A percentile compares a stretch with the other conserved stretches of the same genome.
phyloP scores from a whole-genome alignment of 345 rosid genomes.

The Raphanus sativus region DNA sequence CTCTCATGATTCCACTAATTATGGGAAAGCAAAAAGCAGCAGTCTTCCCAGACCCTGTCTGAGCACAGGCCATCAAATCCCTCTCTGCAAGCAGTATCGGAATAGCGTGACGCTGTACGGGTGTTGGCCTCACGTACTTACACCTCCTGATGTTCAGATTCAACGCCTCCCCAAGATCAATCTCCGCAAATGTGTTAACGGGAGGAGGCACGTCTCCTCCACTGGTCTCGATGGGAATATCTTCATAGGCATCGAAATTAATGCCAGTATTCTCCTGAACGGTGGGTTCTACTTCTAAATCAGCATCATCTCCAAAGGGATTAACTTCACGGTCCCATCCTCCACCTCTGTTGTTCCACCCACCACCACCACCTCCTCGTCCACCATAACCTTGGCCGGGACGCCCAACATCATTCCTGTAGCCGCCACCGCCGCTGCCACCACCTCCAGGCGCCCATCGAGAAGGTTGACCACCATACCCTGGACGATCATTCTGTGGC shows the following conservation, averaged over 20 bases:
- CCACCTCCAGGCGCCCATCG: constrained; percentile 59
- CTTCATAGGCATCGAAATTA: constrained; percentile 96
- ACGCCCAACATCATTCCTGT: constrained; percentile 35
- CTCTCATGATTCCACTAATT: not conserved
- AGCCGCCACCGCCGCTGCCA: constrained; percentile 38
- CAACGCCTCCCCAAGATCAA: constrained; percentile 91
- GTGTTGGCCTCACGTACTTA: constrained; percentile 96
- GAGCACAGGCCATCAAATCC: constrained; percentile 1
- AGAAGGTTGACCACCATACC: constrained; percentile 47
- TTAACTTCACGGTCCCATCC: constrained; percentile 93
- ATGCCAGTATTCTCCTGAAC: constrained; percentile 77
- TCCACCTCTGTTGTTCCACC: constrained; percentile 65
- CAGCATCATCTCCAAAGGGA: constrained; percentile 76
- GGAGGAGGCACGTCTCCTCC: constrained; percentile 66
- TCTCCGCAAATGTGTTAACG: constrained; percentile 66
- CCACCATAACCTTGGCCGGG: constrained; percentile 35
- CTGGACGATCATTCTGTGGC: constrained; percentile 47
- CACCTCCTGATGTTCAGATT: constrained; percentile 86
- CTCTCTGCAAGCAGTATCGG: constrained; percentile 43
- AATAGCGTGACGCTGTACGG: constrained; percentile 89
- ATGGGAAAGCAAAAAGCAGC: not conserved
- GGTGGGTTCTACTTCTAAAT: constrained; percentile 46
- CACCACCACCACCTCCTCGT: constrained; percentile 50
- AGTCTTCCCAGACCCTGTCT: not conserved
- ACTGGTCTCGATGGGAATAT: constrained; percentile 93